Base-by-base conservation (phyloP, 2,329 filamentous ascomycete species). In the Sarocladium kiliense region DNA sequence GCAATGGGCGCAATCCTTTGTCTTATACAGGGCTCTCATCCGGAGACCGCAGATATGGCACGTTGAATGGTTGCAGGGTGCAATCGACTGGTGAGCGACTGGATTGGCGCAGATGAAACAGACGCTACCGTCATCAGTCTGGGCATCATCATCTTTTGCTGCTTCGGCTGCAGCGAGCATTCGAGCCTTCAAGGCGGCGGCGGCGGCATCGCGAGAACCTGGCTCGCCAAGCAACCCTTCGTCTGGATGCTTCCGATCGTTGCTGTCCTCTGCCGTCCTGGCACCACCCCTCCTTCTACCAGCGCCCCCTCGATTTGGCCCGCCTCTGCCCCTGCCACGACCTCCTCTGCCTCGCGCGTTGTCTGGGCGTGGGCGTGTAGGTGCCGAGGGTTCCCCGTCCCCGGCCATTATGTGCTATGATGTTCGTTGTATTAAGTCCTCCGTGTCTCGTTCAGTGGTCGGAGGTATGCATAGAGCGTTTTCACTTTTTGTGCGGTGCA, bases 61-160 rank as follows among this genome's bases (percentile, higher is more conserved):
- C 50, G 93, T 97, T 56, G 89, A 83, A 73, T 99, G 94, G 71
- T 97, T 97, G 74, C 94, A 99, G 19, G 94, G 93, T 30, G 92
- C 86, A 60, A 99, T 85, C 10, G 92, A 88, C 63, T 90, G 86
- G 74, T 97, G 91, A 50, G 88, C 84, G 49, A 99, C 87, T 2
- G 87, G 84, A 61, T 92, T 96, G 56, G 94, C 93, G 72, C 94
- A 99, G 66, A 99, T 99, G 73, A 97, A 97, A 81, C 94, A 99
- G 58, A 97, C 82, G 59, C 97, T 91, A 25, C 79, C 86, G 55
- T 91, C 88, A 26, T 80, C 81, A 49, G 81, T 81, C 2, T 71
- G 71, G 66, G 53, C 70, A 67, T 42, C 71, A 64, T 12, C 68
- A 66, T 63, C 68, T 65, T 25, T 59, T 16, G 57, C 58, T 26